These are phyloP conservation scores for Pythium phragmitis DNA, from an alignment of 352 stramenopile genomes.

Conservation along the genomic window DNA sequence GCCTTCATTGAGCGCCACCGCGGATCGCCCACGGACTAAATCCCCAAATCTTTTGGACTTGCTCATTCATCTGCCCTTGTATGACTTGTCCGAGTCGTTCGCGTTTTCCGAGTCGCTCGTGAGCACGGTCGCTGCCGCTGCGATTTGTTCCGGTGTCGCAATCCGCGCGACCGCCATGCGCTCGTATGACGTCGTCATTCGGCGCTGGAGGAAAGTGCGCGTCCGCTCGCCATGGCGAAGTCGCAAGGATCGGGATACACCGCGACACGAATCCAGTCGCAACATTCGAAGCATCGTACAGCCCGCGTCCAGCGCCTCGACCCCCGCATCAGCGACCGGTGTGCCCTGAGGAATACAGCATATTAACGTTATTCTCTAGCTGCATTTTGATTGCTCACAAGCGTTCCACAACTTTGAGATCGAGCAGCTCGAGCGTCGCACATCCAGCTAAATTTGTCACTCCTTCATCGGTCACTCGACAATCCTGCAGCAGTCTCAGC, in stretches of 20 bases:
- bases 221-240: constrained; percentile 34
- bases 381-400: not conserved
- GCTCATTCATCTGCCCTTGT: constrained; percentile 12
- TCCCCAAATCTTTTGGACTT: not conserved
- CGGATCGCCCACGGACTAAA: not conserved
- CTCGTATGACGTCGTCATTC: constrained; percentile 6
- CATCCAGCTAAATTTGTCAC: constrained; percentile 40
- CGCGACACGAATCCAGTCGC: constrained; percentile 69
- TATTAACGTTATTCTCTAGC: not conserved
- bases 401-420: constrained; percentile 51
- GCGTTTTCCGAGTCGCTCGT: constrained; percentile 29
- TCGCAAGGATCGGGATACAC: constrained; percentile 52
- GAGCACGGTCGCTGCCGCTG: constrained; percentile 8
- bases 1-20: not conserved
- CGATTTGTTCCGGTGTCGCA: constrained; percentile 24
- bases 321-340: constrained; percentile 41
- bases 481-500: constrained; percentile 37
- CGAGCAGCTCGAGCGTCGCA: constrained; percentile 45
- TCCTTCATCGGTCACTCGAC: constrained; percentile 50
- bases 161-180: constrained; percentile 21
- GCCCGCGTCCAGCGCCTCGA: constrained; percentile 38
- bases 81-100: constrained; percentile 20
- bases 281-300: constrained; percentile 49
- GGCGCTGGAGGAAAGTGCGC: constrained; percentile 14
- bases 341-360: constrained; percentile 38